These are phyloP conservation scores for Enteropsectra breve DNA, from an alignment of 371 early-diverging fungal genomes.

Conservation along the genomic window DNA sequence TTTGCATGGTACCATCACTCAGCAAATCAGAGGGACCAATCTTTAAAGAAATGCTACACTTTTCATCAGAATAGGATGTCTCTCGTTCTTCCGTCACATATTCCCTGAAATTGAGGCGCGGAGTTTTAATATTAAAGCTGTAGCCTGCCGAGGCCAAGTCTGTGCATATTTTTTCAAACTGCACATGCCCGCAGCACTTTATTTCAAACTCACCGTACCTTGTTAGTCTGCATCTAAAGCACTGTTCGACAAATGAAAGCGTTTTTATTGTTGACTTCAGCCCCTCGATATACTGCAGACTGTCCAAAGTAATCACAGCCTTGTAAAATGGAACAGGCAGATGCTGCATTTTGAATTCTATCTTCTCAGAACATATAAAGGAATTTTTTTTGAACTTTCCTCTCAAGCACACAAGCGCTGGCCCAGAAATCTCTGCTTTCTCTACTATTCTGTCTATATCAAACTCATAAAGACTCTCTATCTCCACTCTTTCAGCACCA, in stretches of 20 bases:
- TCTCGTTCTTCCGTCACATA: not conserved
- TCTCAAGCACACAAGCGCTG: constrained; percentile 34
- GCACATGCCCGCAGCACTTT: constrained; percentile 48
- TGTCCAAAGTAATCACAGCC: constrained; percentile 28
- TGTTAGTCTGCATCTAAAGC: constrained; percentile 45
- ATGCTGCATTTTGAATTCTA: not conserved
- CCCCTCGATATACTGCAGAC: constrained; percentile 18
- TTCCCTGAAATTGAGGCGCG: constrained; percentile 36
- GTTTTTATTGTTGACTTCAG: constrained; percentile 34
- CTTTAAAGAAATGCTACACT: constrained; percentile 10
- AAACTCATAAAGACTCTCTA: constrained; percentile 45
- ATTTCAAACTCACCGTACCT: constrained; percentile 52
- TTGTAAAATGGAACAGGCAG: constrained; percentile 36
- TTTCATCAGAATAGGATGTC: constrained; percentile 9
- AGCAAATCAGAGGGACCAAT: not conserved
- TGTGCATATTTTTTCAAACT: constrained; percentile 54
- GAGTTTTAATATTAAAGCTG: constrained; percentile 19
- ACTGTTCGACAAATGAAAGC: constrained; percentile 48
- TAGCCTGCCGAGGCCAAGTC: constrained; percentile 35
- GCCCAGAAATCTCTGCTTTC: constrained; percentile 13
- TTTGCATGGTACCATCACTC: not conserved
- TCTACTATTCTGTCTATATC: constrained; percentile 26
- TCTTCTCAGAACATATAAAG: not conserved
- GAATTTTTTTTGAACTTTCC: constrained; percentile 43
- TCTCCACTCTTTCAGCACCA: not conserved